A percentile compares a stretch with the other conserved stretches of the same genome.
These are phyloP conservation scores for Zalerion maritima DNA, from an alignment of 495 filamentous ascomycete species.

Conservation along the genomic window DNA sequence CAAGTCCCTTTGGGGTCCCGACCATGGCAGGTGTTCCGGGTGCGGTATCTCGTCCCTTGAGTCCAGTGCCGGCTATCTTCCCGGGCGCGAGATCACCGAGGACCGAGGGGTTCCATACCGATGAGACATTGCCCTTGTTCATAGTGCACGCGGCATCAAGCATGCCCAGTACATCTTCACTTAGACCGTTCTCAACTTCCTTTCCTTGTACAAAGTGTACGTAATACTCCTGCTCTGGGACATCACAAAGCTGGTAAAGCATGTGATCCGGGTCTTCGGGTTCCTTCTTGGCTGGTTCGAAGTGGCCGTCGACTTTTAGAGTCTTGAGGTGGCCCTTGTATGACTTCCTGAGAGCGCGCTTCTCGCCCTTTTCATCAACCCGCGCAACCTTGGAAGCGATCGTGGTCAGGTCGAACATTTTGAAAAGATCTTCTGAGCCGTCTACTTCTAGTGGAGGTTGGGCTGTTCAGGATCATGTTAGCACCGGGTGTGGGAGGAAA, in stretches of 20 bases:
- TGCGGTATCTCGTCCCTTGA: conserved; percentile 7
- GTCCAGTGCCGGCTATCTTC: not conserved
- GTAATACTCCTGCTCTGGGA: conserved; percentile 43
- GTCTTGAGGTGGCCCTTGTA: conserved; percentile 45
- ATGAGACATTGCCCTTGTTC: conserved; percentile 29
- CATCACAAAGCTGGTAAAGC: conserved; percentile 29
- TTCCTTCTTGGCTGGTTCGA: conserved; percentile 36
- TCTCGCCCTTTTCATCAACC: conserved; percentile 37
- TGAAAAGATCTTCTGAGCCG: conserved; percentile 39
- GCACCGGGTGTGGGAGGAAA: too few species aligned
- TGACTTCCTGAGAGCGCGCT: conserved; percentile 41
- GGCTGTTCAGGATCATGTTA: too few species aligned
- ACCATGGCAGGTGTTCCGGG: conserved; percentile 8
- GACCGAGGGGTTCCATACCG: conserved; percentile 34
- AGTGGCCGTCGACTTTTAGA: conserved; percentile 36
- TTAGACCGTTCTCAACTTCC: conserved; percentile 40
- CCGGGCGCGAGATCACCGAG: conserved; percentile 31
- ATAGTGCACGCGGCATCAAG: conserved; percentile 33
- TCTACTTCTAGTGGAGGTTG: too few species aligned
- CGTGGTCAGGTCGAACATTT: conserved; percentile 30
- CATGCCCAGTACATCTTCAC: conserved; percentile 13
- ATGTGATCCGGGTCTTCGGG: conserved; percentile 20
- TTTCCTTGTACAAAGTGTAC: conserved; percentile 32
- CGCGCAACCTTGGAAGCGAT: conserved; percentile 39
- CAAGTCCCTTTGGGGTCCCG: conserved; percentile 13